Evolutionary conservation across 1,284 basidiomycete genomes (phyloP).

Genomic region (Ceratobasidium sp.): DNA sequence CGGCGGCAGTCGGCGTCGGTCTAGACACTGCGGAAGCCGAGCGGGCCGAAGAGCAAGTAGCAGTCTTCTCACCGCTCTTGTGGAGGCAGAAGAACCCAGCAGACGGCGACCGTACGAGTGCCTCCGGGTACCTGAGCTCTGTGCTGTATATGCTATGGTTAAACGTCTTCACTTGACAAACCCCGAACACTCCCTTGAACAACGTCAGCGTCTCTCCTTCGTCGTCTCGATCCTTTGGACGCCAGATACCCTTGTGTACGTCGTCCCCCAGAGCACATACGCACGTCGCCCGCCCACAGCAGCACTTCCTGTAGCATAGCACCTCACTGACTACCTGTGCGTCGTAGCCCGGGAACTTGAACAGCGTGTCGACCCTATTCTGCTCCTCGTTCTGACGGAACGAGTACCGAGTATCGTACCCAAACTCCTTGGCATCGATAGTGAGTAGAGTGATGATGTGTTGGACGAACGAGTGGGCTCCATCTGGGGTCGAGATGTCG

Average conservation of each 20-base stretch:
- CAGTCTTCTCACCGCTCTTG: not conserved
- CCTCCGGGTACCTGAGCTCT: not conserved
- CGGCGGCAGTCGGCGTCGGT: not conserved
- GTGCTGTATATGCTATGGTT: not conserved
- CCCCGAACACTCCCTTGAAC: not conserved
- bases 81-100: not conserved
- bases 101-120: not conserved
- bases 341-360: not conserved
- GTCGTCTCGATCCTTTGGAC: not conserved
- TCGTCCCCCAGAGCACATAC: not conserved
- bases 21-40: not conserved
- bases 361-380: not conserved
- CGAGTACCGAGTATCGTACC: conserved; percentile 17
- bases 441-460: not conserved
- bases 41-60: too few species aligned
- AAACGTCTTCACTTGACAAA: conserved; percentile 18
- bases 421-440: not conserved
- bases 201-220: conserved; percentile 5
- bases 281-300: conserved; percentile 19
- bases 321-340: conserved; percentile 17
- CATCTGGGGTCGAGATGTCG: not conserved
- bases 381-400: not conserved
- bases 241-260: conserved; percentile 23
- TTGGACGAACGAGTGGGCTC: not conserved
- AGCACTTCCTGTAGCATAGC: conserved; percentile 28